A percentile compares a stretch with the other conserved stretches of the same genome.
Evolutionary conservation across 2,329 filamentous ascomycete genomes (phyloP).

Genomic region (Macrophomina pseudophaseolina): DNA sequence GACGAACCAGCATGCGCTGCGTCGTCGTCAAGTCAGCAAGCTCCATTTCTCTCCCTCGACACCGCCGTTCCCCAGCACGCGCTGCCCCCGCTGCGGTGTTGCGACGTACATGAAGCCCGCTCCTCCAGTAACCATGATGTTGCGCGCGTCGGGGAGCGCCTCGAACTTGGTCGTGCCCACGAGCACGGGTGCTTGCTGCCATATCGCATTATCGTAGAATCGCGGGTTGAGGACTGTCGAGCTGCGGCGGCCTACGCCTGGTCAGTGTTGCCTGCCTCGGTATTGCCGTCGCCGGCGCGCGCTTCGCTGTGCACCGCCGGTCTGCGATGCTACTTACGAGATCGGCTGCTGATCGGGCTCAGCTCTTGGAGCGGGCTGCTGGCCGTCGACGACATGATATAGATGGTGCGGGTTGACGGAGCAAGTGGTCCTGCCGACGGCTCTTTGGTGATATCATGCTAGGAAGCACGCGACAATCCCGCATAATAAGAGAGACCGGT

Average conservation of each 20-base stretch:
- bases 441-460: conserved; percentile 26
- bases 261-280: neutral
- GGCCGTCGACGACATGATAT: conserved; percentile 21
- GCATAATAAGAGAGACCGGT: conserved; percentile 20
- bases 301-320: conserved; percentile 32
- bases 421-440: conserved; percentile 15
- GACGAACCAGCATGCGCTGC: conserved; percentile 80
- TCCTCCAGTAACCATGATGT: conserved; percentile 83
- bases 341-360: conserved; percentile 23
- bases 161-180: conserved; percentile 73
- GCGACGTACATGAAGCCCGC: conserved; percentile 79
- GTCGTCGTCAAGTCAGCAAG: conserved; percentile 30
- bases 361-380: conserved; percentile 23
- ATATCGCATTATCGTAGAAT: conserved; percentile 64
- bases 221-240: conserved; percentile 49
- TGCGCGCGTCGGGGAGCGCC: conserved; percentile 71
- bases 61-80: conserved; percentile 18
- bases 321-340: conserved; percentile 30
- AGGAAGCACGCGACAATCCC: conserved; percentile 18
- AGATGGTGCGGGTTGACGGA: conserved; percentile 25
- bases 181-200: conserved; percentile 73
- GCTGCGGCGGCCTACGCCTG: conserved; percentile 24
- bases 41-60: neutral
- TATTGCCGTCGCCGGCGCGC: neutral
- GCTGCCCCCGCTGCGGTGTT: conserved; percentile 8